A percentile compares a stretch with the other conserved stretches of the same genome.
These are phyloP conservation scores for Penicillium digitatum DNA, from an alignment of 2,329 filamentous ascomycete species.

Conservation along the genomic window DNA sequence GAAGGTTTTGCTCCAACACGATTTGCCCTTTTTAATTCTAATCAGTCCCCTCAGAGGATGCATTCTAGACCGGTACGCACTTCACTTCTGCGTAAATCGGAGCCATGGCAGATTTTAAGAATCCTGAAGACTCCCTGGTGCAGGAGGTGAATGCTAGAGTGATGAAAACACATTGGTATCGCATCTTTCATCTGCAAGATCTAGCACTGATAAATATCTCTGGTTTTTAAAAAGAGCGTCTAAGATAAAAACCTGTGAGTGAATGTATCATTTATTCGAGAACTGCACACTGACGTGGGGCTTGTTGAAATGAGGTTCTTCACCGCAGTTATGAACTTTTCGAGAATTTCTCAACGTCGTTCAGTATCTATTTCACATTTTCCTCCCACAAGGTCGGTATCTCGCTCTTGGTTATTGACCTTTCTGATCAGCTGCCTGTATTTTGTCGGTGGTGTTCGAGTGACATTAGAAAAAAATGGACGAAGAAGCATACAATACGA, in stretches of 20 bases:
- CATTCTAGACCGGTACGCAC: neutral
- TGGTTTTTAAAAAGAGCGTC: neutral
- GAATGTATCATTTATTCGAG: neutral
- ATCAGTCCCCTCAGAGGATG: neutral
- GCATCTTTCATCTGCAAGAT: neutral
- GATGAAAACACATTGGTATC: neutral
- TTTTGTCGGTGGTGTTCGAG: slow-evolving; percentile 58
- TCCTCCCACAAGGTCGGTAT: neutral
- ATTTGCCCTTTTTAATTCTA: neutral
- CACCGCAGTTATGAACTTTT: neutral
- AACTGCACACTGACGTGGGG: neutral
- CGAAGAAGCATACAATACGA: too few relatives aligned
- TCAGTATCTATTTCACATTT: neutral
- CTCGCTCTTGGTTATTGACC: neutral
- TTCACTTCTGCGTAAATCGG: neutral
- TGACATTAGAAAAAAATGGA: too few relatives aligned
- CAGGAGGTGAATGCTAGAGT: neutral
- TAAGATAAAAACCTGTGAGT: neutral
- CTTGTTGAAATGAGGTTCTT: neutral
- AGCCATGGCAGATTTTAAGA: neutral
- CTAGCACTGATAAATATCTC: neutral
- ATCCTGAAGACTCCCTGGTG: neutral
- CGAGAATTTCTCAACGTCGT: neutral
- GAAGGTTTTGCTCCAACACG: neutral
- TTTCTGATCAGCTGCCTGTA: slow-evolving; percentile 52